phyloP scores from a whole-genome alignment of 768 basidiomycete genomes.

The Leccinum boreale region DNA sequence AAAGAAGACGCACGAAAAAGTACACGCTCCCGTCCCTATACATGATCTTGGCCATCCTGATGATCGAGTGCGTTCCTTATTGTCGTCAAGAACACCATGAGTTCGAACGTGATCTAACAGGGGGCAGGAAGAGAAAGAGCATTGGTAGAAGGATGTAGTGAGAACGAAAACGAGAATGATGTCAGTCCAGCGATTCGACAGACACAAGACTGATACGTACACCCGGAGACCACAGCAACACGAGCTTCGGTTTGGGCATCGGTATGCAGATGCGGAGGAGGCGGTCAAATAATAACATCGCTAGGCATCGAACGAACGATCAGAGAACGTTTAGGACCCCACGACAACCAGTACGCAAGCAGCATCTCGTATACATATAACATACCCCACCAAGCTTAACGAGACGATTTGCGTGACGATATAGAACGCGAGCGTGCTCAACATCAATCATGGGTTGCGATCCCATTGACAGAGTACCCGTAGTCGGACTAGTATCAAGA shows the following conservation, averaged over 20 bases:
- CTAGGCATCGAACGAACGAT: slow-evolving; percentile 4
- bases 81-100: slow-evolving; percentile 27
- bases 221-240: slow-evolving; percentile 30
- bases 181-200: neutral
- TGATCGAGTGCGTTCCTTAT: slow-evolving; percentile 30
- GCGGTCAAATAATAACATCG: slow-evolving; percentile 12
- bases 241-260: slow-evolving; percentile 15
- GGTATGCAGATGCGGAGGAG: slow-evolving; percentile 21
- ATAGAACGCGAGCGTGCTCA: slow-evolving; percentile 30
- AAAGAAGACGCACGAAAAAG: slow-evolving; percentile 23
- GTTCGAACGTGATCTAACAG: slow-evolving; percentile 27
- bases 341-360: slow-evolving; percentile 20
- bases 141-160: neutral
- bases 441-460: slow-evolving; percentile 25
- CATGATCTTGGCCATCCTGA: slow-evolving; percentile 24
- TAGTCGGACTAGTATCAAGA: slow-evolving; percentile 38
- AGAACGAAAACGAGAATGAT: neutral
- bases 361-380: slow-evolving; percentile 21
- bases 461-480: slow-evolving; percentile 37
- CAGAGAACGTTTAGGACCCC: neutral
- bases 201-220: slow-evolving; percentile 6
- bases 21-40: slow-evolving; percentile 28
- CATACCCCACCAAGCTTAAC: slow-evolving; percentile 21
- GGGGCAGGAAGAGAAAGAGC: neutral
- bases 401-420: slow-evolving; percentile 27